Evolutionary conservation across 2,329 filamentous ascomycete genomes (phyloP), one percentile per base, ranked within the genome.

Genomic region (Alternaria hordeiaustralica): DNA sequence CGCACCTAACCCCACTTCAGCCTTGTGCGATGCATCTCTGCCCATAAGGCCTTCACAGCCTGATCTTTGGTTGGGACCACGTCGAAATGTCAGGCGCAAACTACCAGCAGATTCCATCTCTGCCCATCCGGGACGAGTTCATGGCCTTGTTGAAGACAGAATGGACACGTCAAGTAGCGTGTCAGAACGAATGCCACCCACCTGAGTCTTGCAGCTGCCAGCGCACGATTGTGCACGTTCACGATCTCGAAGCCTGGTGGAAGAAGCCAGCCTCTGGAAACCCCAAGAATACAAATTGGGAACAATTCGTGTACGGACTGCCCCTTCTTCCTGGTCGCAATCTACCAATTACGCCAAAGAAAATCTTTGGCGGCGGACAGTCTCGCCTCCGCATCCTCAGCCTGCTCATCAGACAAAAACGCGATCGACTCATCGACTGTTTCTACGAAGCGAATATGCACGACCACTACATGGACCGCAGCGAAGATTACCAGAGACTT

Each of bases 231-330:
- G 44, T 67, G 36, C 28, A 67, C 45, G 58, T 67, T 7, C 61
- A 55, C 21, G 41, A 49, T n/a, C 4, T 69, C 12, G 36, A 60
- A 21, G 20, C 41, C 41, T 71, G 68, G 68, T 67, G 64, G 49
- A 49, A 49, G 23, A 49, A 49, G 4, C 49, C 3, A 21, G 26
- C 3, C 18, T 58, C 10, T 13, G 47, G 6, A 23, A 43, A 8
- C 54, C 57, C 23, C 28, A 62, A n/a, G n/a, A n/a, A n/a, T n/a
- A n/a, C n/a, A n/a, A n/a, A n/a, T n/a, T n/a, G n/a, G n/a, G n/a
- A n/a, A n/a, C n/a, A n/a, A n/a, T n/a, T n/a, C n/a, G n/a, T n/a
- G n/a, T n/a, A n/a, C n/a, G n/a, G n/a, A n/a, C n/a, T n/a, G n/a
- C n/a, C n/a, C n/a, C n/a, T n/a, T n/a, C n/a, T n/a, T n/a, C n/a